Percentiles rank a stretch among this genome's conserved stretches.
Conservation (phyloP, 2,329 filamentous ascomycete species). For the Aspergillus felis region DNA sequence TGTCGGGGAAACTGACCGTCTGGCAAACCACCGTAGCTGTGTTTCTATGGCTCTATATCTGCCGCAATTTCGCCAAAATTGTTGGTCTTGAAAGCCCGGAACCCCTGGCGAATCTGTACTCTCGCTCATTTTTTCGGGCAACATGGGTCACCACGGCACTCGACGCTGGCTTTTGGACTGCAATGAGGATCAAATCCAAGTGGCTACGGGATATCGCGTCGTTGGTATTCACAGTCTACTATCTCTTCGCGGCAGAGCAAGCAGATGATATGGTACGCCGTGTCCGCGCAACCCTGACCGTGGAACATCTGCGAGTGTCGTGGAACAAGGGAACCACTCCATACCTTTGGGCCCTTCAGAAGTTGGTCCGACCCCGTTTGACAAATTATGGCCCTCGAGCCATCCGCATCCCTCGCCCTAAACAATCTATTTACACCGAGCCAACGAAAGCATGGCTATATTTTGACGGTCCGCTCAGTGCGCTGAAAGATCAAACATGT, state of each 20-base stretch:
- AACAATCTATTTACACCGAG: constrained; percentile 75
- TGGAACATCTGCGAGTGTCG: constrained; percentile 85
- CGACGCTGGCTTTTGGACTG: constrained; percentile 97
- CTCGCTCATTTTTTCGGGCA: constrained; percentile 85
- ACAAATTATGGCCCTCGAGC: constrained; percentile 77
- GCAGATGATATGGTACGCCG: constrained; percentile 96
- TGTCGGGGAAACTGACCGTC: constrained; percentile 69
- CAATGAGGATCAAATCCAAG: constrained; percentile 81
- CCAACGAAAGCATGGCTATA: constrained; percentile 87
- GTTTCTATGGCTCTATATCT: constrained; percentile 84
- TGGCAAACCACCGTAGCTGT: constrained; percentile 89
- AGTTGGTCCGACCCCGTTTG: constrained; percentile 70
- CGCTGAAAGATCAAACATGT: constrained; percentile 70
- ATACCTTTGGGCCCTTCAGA: constrained; percentile 71
- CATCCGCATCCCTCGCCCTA: constrained; percentile 77
- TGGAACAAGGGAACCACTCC: constrained; percentile 96
- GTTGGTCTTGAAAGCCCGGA: constrained; percentile 89
- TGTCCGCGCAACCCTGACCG: constrained; percentile 77
- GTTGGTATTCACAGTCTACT: constrained; percentile 82
- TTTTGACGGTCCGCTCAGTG: constrained; percentile 80
- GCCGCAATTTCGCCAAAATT: constrained; percentile 89
- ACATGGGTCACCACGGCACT: constrained; percentile 95
- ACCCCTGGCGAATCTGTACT: constrained; percentile 90
- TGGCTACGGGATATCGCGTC: constrained; percentile 80
- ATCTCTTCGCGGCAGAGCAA: constrained; percentile 85